A percentile compares a stretch with the other conserved stretches of the same genome.
Conservation (phyloP, 192 early-diverging fungal genomes). For the Backusella parvicylindrica region DNA sequence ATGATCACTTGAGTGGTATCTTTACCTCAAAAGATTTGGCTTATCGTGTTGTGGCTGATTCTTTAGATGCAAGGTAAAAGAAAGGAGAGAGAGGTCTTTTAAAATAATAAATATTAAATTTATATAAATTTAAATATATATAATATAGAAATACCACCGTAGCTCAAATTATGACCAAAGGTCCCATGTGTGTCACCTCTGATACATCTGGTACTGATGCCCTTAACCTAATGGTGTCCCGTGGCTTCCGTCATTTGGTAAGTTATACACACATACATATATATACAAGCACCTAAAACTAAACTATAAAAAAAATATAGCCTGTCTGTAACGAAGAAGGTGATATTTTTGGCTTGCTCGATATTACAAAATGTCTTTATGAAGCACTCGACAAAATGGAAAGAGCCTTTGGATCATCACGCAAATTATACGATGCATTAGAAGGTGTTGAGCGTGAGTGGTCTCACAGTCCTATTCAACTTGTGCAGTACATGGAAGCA, state of each 20-base stretch:
- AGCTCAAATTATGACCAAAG: slow-evolving; percentile 73
- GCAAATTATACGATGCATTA: slow-evolving; percentile 72
- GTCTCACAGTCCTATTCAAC: slow-evolving; percentile 55
- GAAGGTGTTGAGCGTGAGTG: slow-evolving; percentile 78
- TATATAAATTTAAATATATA: neutral
- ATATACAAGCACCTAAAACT: neutral
- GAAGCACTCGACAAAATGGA: slow-evolving; percentile 82
- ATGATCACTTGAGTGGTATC: slow-evolving; percentile 87
- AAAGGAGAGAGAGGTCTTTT: neutral
- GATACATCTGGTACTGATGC: slow-evolving; percentile 73
- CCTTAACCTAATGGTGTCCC: slow-evolving; percentile 72
- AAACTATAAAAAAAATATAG: slow-evolving; percentile 18
- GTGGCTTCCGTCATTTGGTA: slow-evolving; percentile 74
- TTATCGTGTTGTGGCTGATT: slow-evolving; percentile 80
- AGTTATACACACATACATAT: neutral
- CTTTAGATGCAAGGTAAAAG: slow-evolving; percentile 50
- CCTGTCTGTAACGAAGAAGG: slow-evolving; percentile 72
- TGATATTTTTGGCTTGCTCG: slow-evolving; percentile 77
- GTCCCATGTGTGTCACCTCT: slow-evolving; percentile 81
- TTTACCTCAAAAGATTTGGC: slow-evolving; percentile 86
- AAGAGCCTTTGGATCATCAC: slow-evolving; percentile 71
- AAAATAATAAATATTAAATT: neutral
- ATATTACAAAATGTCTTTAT: slow-evolving; percentile 82
- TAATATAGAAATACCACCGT: slow-evolving; percentile 55
- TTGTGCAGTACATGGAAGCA: slow-evolving; percentile 62